Evolutionary conservation across 768 basidiomycete genomes (phyloP).

Genomic region (Hysterangium stoloniferum): DNA sequence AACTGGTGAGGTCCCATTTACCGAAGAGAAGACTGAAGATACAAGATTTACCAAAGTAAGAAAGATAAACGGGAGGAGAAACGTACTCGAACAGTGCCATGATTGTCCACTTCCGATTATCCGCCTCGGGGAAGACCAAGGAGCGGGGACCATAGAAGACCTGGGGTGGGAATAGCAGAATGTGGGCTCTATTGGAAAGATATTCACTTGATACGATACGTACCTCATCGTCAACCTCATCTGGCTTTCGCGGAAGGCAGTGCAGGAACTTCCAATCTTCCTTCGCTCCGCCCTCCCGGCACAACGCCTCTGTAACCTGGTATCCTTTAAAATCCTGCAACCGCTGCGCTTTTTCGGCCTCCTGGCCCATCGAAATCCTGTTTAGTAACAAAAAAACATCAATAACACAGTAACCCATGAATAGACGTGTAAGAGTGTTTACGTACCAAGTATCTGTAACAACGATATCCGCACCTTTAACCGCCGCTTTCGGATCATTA

Average conservation of each 20-base stretch:
- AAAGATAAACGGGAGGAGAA: conserved; percentile 7
- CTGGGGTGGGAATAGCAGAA: conserved; percentile 33
- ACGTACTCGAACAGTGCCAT: conserved; percentile 88
- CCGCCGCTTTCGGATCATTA: conserved; percentile 76
- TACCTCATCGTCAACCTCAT: conserved; percentile 96
- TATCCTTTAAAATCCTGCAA: conserved; percentile 84
- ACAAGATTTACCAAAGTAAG: background rate
- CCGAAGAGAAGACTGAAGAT: conserved; percentile 8
- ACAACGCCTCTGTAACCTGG: conserved; percentile 88
- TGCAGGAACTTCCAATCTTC: conserved; percentile 93
- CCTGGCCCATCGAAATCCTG: conserved; percentile 99
- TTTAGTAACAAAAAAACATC: background rate
- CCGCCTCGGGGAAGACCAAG: conserved; percentile 88
- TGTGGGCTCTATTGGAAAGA: conserved; percentile 7
- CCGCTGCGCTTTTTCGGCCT: conserved; percentile 84
- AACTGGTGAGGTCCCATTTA: conserved; percentile 11
- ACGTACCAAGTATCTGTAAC: conserved; percentile 99
- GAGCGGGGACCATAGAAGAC: conserved; percentile 92
- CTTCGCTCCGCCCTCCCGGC: conserved; percentile 72
- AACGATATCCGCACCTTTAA: conserved; percentile 86
- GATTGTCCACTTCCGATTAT: conserved; percentile 97
- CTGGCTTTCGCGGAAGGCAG: conserved; percentile 84
- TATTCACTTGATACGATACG: conserved; percentile 7
- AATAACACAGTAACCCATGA: conserved; percentile 15
- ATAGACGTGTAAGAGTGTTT: too few species aligned